Evolutionary conservation across 192 early-diverging fungal genomes (phyloP).

Genomic region (Coemansia sp.): DNA sequence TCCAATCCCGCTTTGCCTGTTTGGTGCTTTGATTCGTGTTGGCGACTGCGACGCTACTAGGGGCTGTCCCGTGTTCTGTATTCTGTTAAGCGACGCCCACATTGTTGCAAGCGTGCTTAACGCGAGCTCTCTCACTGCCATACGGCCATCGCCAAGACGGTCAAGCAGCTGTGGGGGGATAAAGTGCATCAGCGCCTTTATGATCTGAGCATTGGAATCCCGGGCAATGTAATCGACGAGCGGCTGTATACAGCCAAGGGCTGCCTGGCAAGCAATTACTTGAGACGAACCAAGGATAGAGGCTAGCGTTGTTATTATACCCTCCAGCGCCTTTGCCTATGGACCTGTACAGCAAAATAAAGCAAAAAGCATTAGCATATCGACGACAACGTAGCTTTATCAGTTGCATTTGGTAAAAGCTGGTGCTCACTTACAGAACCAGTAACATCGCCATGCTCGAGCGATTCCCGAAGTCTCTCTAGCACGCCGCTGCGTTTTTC

Average conservation of each 20-base stretch:
- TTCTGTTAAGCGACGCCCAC: constrained; percentile 30
- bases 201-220: constrained; percentile 14
- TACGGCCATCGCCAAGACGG: constrained; percentile 47
- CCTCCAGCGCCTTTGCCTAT: constrained; percentile 48
- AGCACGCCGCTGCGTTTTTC: constrained; percentile 33
- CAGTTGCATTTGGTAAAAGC: too few species aligned
- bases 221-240: constrained; percentile 26
- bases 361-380: constrained; percentile 3
- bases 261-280: constrained; percentile 52
- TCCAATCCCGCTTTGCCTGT: constrained; percentile 11
- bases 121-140: constrained; percentile 47
- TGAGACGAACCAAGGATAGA: constrained; percentile 47
- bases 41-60: constrained; percentile 10
- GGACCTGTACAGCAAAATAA: background rate
- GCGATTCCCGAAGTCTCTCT: constrained; percentile 23
- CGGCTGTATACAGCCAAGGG: constrained; percentile 36
- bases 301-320: constrained; percentile 35
- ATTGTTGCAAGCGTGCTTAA: constrained; percentile 35
- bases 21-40: constrained; percentile 6
- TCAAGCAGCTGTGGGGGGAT: constrained; percentile 45
- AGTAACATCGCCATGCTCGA: constrained; percentile 3
- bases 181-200: constrained; percentile 42
- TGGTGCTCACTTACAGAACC: constrained; percentile 33
- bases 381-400: background rate
- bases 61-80: constrained; percentile 10